Base-by-base conservation (phyloP, 1,139 yeast genomes). In the Suhomyces terraborum region DNA sequence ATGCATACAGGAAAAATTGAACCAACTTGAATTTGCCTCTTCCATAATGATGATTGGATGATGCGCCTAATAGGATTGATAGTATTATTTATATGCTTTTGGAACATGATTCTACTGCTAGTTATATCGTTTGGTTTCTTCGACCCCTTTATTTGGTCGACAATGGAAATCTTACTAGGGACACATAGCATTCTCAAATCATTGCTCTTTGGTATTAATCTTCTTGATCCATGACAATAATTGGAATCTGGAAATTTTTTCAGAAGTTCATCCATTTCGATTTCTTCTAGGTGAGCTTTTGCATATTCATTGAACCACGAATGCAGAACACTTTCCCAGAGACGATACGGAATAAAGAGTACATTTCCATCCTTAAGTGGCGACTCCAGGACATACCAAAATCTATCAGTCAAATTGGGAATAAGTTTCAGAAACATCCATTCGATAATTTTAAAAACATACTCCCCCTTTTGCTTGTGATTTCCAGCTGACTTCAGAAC, bases 351-450 rank as follows among this genome's bases (percentile, higher is more conserved):
- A 53, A 76, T 88, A 55, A 71, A 88, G 1, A 71, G 48, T 0
- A 75, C 47, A 5, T 64, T 55, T 6, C 55, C 54, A 0, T 64
- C 55, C 3, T 75, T 71, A 2, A 82, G 69, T 0, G 82, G 73
- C 0, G 74, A 59, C 40, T 81, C 84, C 0, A 93, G 80, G 3
- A 84, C 80, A 55, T 85, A 84, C 70, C 91, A 91, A 53, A 78
- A 80, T 0, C 74, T 60, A 0, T 67, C 59, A 0, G 87, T 49
- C 1, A 88, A 49, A 10, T 68, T 69, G 6, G 75, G 67, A 1
- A 88, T 48, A 38, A 82, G 69, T 0, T 40, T 38, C 0, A 64
- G 52, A 36, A 84, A 75, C 3, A 85, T 44, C 96, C 96, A 91
- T 3, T 46, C 38, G 1, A 86, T 23, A 41, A 85, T 77, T 4